These are phyloP conservation scores for Mimosa pudica DNA, from an alignment of 306 rosid species.

Conservation along the genomic window DNA sequence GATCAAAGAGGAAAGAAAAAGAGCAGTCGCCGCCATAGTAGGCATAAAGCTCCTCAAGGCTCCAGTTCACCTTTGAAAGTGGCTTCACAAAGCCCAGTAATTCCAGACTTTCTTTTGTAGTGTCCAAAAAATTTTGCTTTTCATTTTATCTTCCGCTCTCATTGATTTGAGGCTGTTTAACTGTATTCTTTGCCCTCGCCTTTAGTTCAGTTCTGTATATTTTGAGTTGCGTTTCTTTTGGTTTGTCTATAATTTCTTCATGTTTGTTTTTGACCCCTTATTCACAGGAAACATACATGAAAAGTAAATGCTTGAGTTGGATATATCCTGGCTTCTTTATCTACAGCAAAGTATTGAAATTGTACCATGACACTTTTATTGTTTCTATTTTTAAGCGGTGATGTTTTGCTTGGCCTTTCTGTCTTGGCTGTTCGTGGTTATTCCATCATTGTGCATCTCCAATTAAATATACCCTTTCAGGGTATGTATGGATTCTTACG, in stretches of 20 bases:
- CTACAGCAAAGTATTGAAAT: conserved; percentile 10
- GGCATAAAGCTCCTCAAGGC: conserved; percentile 66
- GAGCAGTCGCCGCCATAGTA: conserved; percentile 61
- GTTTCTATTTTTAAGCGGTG: background rate
- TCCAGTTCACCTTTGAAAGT: conserved; percentile 60
- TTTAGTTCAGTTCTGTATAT: conserved; percentile 46
- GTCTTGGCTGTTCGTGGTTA: background rate
- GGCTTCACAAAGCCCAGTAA: conserved; percentile 65
- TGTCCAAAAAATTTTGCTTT: conserved; percentile 34
- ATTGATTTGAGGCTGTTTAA: conserved; percentile 44
- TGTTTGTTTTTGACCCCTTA: conserved; percentile 33
- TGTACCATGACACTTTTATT: conserved; percentile 17
- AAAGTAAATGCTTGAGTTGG: conserved; percentile 31
- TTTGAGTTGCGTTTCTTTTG: conserved; percentile 34
- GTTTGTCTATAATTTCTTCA: conserved; percentile 35
- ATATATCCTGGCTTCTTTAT: conserved; percentile 14
- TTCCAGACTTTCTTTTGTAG: conserved; percentile 95
- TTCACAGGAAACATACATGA: conserved; percentile 39
- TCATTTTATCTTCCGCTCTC: conserved; percentile 34
- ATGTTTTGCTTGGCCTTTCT: background rate
- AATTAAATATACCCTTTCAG: no score
- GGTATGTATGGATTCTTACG: background rate
- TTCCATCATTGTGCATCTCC: background rate
- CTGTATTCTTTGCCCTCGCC: conserved; percentile 32
- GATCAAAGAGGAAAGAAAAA: conserved; percentile 62